phyloP scores from a whole-genome alignment of 371 early-diverging fungal genomes.

The Basidiobolus meristosporus region DNA sequence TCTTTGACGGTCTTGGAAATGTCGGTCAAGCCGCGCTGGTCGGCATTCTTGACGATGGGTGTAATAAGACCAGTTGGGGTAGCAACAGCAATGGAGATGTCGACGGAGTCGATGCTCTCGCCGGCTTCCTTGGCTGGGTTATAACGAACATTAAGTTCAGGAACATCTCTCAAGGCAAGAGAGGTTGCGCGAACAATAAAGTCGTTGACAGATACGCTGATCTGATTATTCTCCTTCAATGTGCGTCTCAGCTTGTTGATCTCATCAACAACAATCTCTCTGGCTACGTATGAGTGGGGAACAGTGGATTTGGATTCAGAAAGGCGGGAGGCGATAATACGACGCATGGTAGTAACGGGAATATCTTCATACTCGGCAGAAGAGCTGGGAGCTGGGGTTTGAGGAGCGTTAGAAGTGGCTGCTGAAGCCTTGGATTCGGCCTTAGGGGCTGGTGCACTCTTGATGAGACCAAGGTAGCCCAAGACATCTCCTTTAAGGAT shows the following conservation, averaged over 20 bases:
- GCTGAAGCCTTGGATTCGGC: conserved; percentile 2
- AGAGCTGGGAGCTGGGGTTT: conserved; percentile 15
- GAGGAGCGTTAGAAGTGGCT: conserved; percentile 15
- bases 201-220: conserved; percentile 88
- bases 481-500: conserved; percentile 84
- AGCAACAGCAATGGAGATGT: conserved; percentile 90
- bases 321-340: conserved; percentile 61
- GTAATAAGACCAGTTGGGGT: conserved; percentile 92
- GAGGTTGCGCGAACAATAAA: conserved; percentile 93
- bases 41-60: conserved; percentile 76
- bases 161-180: conserved; percentile 77
- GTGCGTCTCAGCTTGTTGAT: conserved; percentile 24
- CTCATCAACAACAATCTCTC: conserved; percentile 79
- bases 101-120: conserved; percentile 64
- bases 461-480: conserved; percentile 38
- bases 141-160: conserved; percentile 69
- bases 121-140: too few relatives aligned
- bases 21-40: conserved; percentile 64
- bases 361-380: conserved; percentile 50
- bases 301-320: conserved; percentile 72
- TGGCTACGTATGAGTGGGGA: conserved; percentile 93
- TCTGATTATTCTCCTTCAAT: conserved; percentile 62
- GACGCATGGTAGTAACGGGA: conserved; percentile 78
- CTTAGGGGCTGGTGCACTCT: conserved; percentile 23
- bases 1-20: conserved; percentile 77